These are phyloP conservation scores for Coemansia sp. DNA, from an alignment of 192 early-diverging fungal genomes.

Conservation along the genomic window DNA sequence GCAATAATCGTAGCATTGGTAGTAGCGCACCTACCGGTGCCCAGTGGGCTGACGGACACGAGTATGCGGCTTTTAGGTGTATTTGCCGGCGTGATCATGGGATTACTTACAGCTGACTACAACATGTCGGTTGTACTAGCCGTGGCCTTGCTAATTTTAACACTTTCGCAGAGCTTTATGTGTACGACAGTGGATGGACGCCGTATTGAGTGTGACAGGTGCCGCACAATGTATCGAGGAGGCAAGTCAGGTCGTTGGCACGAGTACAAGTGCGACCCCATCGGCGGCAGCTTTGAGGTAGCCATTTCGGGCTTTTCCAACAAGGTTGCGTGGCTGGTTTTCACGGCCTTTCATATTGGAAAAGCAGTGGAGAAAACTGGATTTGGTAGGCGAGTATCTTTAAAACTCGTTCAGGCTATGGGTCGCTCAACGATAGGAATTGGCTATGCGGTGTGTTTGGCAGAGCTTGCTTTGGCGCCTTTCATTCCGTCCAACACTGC, in stretches of 20 bases:
- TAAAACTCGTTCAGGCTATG: slow-evolving; percentile 53
- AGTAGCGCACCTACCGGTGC: slow-evolving; percentile 32
- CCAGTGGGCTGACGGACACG: slow-evolving; percentile 22
- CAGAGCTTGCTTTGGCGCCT: slow-evolving; percentile 60
- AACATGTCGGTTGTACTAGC: slow-evolving; percentile 56
- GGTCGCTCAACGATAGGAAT: slow-evolving; percentile 54
- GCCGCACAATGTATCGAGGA: slow-evolving; percentile 34
- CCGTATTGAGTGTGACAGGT: slow-evolving; percentile 54
- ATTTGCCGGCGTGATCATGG: slow-evolving; percentile 52
- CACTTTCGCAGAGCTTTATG: slow-evolving; percentile 58
- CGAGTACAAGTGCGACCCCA: slow-evolving; percentile 56
- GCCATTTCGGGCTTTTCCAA: slow-evolving; percentile 62
- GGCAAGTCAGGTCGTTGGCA: slow-evolving; percentile 28
- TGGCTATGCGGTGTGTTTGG: slow-evolving; percentile 53
- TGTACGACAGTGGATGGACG: slow-evolving; percentile 53
- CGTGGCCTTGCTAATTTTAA: slow-evolving; percentile 54
- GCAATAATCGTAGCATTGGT: slow-evolving; percentile 22
- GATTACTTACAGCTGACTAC: slow-evolving; percentile 51
- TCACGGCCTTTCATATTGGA: slow-evolving; percentile 73
- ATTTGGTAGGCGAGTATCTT: slow-evolving; percentile 62
- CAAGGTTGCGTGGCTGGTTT: slow-evolving; percentile 65
- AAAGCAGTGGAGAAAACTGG: slow-evolving; percentile 59
- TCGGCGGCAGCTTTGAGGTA: slow-evolving; percentile 58
- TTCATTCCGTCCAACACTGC: slow-evolving; percentile 74
- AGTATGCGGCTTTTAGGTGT: slow-evolving; percentile 48